Evolutionary conservation across 2,329 filamentous ascomycete genomes (phyloP), one percentile per base, ranked within the genome.

Genomic region (Cladosporium sp.): DNA sequence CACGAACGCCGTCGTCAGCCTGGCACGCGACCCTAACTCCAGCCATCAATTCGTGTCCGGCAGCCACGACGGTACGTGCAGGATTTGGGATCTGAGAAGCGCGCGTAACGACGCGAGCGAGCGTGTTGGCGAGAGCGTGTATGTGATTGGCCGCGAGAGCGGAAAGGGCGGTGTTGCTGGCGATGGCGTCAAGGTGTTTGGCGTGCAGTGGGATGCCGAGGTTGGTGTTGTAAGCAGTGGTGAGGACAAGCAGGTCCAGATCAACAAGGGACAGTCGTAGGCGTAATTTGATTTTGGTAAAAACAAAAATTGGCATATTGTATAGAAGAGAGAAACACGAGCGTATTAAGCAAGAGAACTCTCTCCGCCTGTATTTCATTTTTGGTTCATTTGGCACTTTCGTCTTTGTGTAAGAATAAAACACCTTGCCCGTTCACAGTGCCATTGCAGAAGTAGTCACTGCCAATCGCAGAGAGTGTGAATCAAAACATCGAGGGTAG

Each of bases 241-340:
- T 13, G 91, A 97, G 77, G 93, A 98, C 66, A 95, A 93, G 74
- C 84, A 82, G 73, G 84, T 98, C 61, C 93, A 98, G 75, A 83
- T 98, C 53, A 96, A 98, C 69, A 78, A 79, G 58, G 84, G 54
- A 15, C 39, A 38, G 49, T 53, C 46, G 40, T 11, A 41, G 49
- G 52, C 41, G 32, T 35, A 35, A 35, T 35, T 35, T 4, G 4
- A 7, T n/a, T 11, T n/a, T 35, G 4, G 32, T 11, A 19, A 20
- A 38, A 20, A 19, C 4, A 33, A 13, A 33, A 13, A 13, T 33
- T 7, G 30, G 32, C n/a, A 35, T 35, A n/a, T 35, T n/a, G 12
- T 16, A 38, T 38, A 38, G 16, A 38, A 16, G 9, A 38, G 9
- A 38, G 35, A 38, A 38, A 16, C n/a, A 38, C 35, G 3, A n/a